These are phyloP conservation scores for Thraustochytrium striatum DNA, from an alignment of 352 stramenopile genomes.

Conservation along the genomic window DNA sequence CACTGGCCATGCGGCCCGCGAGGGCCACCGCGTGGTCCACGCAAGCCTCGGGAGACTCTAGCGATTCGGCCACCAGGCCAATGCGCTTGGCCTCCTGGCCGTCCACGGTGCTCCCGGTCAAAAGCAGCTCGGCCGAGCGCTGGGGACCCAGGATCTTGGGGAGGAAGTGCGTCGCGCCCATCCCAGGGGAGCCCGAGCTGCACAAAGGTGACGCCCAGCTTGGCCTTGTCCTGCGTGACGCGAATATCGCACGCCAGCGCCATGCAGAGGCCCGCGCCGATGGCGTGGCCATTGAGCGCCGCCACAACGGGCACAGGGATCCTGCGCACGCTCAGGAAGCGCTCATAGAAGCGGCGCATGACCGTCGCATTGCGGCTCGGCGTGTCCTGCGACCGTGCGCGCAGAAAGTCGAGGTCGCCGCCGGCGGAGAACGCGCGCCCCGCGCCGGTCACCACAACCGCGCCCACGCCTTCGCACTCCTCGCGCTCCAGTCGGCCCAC, in stretches of 20 bases:
- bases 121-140: conserved; percentile 66
- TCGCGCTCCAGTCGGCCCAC: conserved; percentile 61
- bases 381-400: conserved; percentile 61
- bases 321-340: conserved; percentile 70
- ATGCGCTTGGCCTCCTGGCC: conserved; percentile 63
- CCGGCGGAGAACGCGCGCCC: conserved; percentile 73
- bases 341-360: conserved; percentile 75
- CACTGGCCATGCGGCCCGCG: conserved; percentile 62
- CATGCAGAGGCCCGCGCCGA: conserved; percentile 70
- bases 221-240: conserved; percentile 63
- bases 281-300: conserved; percentile 74
- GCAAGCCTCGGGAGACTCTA: conserved; percentile 25
- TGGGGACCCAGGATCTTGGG: conserved; percentile 64
- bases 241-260: conserved; percentile 74
- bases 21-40: conserved; percentile 56
- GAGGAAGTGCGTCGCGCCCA: conserved; percentile 75
- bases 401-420: conserved; percentile 74
- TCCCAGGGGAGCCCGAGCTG: conserved; percentile 74
- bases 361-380: conserved; percentile 68
- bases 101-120: conserved; percentile 69
- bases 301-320: conserved; percentile 73
- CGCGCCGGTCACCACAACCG: conserved; percentile 69
- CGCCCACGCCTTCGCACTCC: conserved; percentile 51
- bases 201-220: conserved; percentile 79
- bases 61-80: conserved; percentile 61